Base-by-base conservation (phyloP, 2,329 filamentous ascomycete species). In the Aquanectria penicillioides region DNA sequence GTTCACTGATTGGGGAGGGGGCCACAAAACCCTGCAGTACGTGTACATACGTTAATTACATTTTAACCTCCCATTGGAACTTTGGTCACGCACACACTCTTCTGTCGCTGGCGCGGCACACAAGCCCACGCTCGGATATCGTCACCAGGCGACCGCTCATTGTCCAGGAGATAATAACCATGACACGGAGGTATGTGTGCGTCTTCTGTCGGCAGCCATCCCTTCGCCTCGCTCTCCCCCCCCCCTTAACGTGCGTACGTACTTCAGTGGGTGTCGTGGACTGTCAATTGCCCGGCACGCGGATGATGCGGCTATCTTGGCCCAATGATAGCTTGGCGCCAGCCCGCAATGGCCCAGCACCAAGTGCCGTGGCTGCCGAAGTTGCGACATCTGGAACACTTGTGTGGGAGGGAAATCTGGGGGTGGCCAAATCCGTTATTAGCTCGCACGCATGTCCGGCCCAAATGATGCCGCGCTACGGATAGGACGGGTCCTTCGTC, bases 311-410 rank as follows among this genome's bases (percentile, higher is more conserved):
- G 68, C 67, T 71, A 58, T 62, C 60, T 59, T 60, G 61, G 53
- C 60, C 61, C 59, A 58, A 57, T 58, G 43, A 63, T 57, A 53
- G 53, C 67, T 69, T 69, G 67, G 67, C 67, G 37, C 53, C 50
- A 26, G 23, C 13, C 43, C 48, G 23, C 59, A 43, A 61, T 59
- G 59, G 47, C 18, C 52, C 59, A 55, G 60, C 58, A 67, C 61
- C 61, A 71, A 66, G 62, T 73, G 70, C 71, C 71, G 71, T 72
- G 62, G 61, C 63, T 71, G 65, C 71, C 71, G 71, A 66, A 57
- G 46, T 44, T 47, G 57, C 55, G 57, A 53, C 48, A 34, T 61
- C 57, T 60, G 56, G 56, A 53, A 65, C 36, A 38, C 25, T 26
- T 46, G 9, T 34, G 43, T 26, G 28, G 26, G n/a, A 43, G 22